Base-by-base conservation (phyloP, 192 early-diverging fungal genomes). In the Mortierella antarctica region DNA sequence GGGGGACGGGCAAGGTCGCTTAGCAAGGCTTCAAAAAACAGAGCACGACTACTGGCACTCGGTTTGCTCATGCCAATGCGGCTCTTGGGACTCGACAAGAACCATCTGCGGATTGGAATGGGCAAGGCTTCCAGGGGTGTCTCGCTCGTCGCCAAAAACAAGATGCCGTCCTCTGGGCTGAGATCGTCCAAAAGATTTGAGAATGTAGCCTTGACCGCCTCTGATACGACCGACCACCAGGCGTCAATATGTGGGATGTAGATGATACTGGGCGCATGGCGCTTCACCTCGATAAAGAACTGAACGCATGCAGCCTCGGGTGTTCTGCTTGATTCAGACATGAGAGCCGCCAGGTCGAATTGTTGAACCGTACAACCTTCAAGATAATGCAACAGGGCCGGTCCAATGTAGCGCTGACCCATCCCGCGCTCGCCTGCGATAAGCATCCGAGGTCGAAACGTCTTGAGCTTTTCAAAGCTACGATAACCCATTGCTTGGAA, bases 371-470 rank as follows among this genome's bases (percentile, higher is more conserved):
- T 84, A 44, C 89, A 83, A 14, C 87, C 84, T 49, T 90, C 90
- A n/a, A 94, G 56, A 46, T 72, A 70, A 44, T 88, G 84, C 13
- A 91, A 56, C 5, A 88, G 70, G 0, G 91, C 92, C 0, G 85
- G 82, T 0, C 86, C 90, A 31, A 93, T 65, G 5, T 83, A 65
- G 1, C 57, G 66, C 67, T 92, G 91, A 4, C 91, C 92, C 86
- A 91, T 88, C 0, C 90, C 88, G 13, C 84, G 67, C 7, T 65
- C 18, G 4, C 94, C 92, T 21, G 71, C 72, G 15, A 95, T 71
- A 46, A 92, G 80, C 20, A 93, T 66, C 6, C 93, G 85, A 39
- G 92, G 92, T 45, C 85, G 68, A 62, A 89, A 89, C 5, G 72
- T 81, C 20, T 68, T 78, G 40, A 76, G 67, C 50, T 79, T 71